A percentile compares a stretch with the other conserved stretches of the same genome.
These are phyloP conservation scores for Annulohypoxylon bovei DNA, from an alignment of 495 filamentous ascomycete genomes.

Conservation along the genomic window DNA sequence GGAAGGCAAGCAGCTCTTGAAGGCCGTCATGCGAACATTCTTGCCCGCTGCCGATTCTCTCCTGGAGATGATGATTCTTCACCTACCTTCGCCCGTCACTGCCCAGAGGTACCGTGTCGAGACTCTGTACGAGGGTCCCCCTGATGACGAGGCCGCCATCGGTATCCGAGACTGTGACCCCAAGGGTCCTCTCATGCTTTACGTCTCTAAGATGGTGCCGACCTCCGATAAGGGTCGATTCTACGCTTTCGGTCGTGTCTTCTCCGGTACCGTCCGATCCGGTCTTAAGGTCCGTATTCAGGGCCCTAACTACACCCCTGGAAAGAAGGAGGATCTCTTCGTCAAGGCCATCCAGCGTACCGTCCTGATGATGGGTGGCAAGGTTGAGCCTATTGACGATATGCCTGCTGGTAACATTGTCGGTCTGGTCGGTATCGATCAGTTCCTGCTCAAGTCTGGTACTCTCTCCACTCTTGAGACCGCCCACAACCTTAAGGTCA, in stretches of 20 bases:
- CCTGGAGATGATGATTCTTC: conserved; percentile 99
- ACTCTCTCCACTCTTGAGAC: conserved; percentile 97
- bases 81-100: conserved; percentile 94
- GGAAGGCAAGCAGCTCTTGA: conserved; percentile 96
- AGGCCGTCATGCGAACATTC: conserved; percentile 98
- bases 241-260: conserved; percentile 99
- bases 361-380: conserved; percentile 99
- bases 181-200: conserved; percentile 98
- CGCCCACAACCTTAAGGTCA: conserved; percentile 99
- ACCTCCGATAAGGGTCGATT: conserved; percentile 99
- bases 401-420: conserved; percentile 99
- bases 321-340: conserved; percentile 99
- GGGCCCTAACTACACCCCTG: conserved; percentile 97
- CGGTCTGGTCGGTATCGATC: conserved; percentile 98
- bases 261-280: conserved; percentile 95
- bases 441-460: conserved; percentile 99
- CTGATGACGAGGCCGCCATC: conserved; percentile 89
- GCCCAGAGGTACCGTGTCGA: conserved; percentile 98
- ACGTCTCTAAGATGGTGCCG: conserved; percentile 99
- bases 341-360: conserved; percentile 99
- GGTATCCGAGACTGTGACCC: conserved; percentile 98
- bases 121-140: conserved; percentile 97
- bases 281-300: conserved; percentile 99
- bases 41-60: conserved; percentile 97
- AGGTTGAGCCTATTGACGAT: conserved; percentile 99